These are phyloP conservation scores for Neurospora intermedia DNA, from an alignment of 495 filamentous ascomycete genomes.

Conservation along the genomic window DNA sequence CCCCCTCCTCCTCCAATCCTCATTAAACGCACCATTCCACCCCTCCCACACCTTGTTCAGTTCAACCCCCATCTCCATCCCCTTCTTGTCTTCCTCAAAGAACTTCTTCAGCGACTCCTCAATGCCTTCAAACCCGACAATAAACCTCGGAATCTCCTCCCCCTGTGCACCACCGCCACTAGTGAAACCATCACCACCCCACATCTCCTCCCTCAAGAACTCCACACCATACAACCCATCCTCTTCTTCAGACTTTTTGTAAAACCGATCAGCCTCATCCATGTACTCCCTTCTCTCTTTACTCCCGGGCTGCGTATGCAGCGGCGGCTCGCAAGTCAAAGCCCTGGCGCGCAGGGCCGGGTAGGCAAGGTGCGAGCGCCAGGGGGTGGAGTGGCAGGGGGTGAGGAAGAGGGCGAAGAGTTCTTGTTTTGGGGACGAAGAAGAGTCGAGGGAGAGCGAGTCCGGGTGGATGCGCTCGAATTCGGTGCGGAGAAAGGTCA, in stretches of 20 bases:
- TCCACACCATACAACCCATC: conserved; percentile 10
- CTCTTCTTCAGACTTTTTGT: conserved; percentile 21
- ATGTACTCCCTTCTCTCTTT: conserved; percentile 50
- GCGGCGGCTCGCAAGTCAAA: conserved; percentile 80
- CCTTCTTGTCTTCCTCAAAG: conserved; percentile 38
- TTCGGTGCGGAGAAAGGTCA: conserved; percentile 61
- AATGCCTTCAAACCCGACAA: conserved; percentile 46
- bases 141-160: conserved; percentile 40
- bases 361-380: conserved; percentile 77
- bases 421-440: conserved; percentile 15
- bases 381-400: conserved; percentile 96
- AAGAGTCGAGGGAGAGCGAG: conserved; percentile 6
- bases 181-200: conserved; percentile 13
- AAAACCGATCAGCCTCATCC: conserved; percentile 90
- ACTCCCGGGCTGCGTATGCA: conserved; percentile 44
- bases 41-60: conserved; percentile 56
- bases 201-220: conserved; percentile 46
- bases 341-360: conserved; percentile 72
- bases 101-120: conserved; percentile 32
- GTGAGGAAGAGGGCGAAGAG: conserved; percentile 84
- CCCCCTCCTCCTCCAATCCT: conserved; percentile 77
- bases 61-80: conserved; percentile 24
- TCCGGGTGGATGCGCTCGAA: conserved; percentile 37
- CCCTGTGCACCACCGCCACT: conserved; percentile 7
- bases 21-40: conserved; percentile 76